Evolutionary conservation across 768 basidiomycete genomes (phyloP).

Genomic region (Leccinum imitatum): DNA sequence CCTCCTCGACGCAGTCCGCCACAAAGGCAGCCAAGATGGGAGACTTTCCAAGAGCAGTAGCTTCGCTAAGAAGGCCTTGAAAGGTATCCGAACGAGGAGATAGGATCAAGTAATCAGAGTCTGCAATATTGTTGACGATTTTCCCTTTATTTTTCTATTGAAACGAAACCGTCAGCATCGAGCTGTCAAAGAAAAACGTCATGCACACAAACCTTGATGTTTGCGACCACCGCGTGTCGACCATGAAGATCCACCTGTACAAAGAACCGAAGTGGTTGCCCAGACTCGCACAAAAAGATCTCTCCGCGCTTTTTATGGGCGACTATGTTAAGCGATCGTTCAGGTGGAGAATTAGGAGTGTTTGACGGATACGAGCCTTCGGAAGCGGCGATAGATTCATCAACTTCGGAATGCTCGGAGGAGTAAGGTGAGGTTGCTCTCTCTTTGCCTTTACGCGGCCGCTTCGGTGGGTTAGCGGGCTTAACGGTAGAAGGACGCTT

Average conservation of each 20-base stretch:
- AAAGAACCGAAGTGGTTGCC: slow-evolving; percentile 52
- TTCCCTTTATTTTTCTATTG: slow-evolving; percentile 64
- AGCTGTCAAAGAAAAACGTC: background rate
- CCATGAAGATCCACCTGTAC: slow-evolving; percentile 67
- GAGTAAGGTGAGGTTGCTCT: slow-evolving; percentile 19
- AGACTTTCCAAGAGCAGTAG: slow-evolving; percentile 36
- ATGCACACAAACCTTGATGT: slow-evolving; percentile 55
- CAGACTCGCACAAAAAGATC: slow-evolving; percentile 46
- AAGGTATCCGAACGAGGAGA: slow-evolving; percentile 52
- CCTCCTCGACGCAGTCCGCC: slow-evolving; percentile 47
- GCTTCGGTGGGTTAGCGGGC: slow-evolving; percentile 17
- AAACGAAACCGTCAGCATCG: background rate
- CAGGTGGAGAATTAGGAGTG: slow-evolving; percentile 17
- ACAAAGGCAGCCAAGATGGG: slow-evolving; percentile 57
- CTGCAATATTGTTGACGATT: slow-evolving; percentile 50
- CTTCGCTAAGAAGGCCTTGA: slow-evolving; percentile 43
- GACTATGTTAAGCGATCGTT: slow-evolving; percentile 14
- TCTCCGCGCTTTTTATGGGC: slow-evolving; percentile 25
- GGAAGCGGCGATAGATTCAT: slow-evolving; percentile 14
- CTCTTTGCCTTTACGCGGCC: slow-evolving; percentile 31
- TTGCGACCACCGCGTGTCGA: slow-evolving; percentile 46
- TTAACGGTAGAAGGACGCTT: slow-evolving; percentile 23
- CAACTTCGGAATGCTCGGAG: slow-evolving; percentile 17
- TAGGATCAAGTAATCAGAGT: slow-evolving; percentile 63
- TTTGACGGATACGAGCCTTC: slow-evolving; percentile 9